phyloP scores from a whole-genome alignment of 75 land plant species.

The Selaginella tamariscina region DNA sequence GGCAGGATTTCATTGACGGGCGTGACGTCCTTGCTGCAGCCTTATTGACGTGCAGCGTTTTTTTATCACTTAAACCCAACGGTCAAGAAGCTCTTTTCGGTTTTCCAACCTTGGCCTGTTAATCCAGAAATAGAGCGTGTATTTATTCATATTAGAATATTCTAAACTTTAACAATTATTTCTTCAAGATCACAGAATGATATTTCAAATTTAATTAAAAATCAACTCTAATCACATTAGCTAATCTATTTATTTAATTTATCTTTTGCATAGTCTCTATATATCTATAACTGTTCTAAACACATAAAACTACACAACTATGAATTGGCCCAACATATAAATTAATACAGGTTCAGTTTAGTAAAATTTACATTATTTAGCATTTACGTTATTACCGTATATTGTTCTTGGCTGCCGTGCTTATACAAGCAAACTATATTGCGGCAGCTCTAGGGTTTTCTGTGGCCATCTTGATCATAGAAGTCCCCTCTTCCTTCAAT shows the following conservation, averaged over 20 bases:
- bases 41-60: too few species aligned
- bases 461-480: neutral
- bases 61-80: too few species aligned
- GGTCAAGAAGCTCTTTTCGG: too few species aligned
- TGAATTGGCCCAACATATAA: neutral
- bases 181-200: too few species aligned
- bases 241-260: neutral
- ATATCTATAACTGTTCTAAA: neutral
- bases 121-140: too few species aligned
- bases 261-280: neutral
- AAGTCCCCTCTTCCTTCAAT: neutral
- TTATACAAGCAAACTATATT: neutral
- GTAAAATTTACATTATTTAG: neutral
- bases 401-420: neutral
- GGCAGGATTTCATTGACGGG: too few species aligned
- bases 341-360: neutral
- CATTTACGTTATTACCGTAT: neutral
- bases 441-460: neutral
- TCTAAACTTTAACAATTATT: too few species aligned
- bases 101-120: too few species aligned
- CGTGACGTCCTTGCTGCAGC: too few species aligned
- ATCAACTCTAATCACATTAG: neutral
- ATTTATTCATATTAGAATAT: too few species aligned
- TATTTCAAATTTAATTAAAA: too few species aligned
- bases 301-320: neutral